phyloP scores from a whole-genome alignment of 495 filamentous ascomycete species.

The Aspergillus steynii region DNA sequence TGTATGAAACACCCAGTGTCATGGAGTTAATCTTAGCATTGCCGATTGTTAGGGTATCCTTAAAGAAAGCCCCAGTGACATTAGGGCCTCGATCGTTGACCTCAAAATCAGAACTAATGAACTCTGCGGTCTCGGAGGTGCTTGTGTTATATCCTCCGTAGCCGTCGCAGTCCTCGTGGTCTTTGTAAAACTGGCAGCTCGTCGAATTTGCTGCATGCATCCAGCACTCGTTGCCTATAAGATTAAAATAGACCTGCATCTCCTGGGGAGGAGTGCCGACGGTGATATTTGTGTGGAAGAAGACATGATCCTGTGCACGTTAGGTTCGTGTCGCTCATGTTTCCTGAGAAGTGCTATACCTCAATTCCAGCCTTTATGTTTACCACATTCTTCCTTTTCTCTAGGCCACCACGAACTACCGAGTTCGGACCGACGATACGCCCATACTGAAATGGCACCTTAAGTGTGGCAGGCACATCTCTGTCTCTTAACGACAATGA shows the following conservation, averaged over 20 bases:
- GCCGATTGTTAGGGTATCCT: not conserved
- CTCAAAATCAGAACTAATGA: not conserved
- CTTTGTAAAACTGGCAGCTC: not conserved
- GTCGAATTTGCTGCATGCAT: not conserved
- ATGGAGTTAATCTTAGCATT: not conserved
- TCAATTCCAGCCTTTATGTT: not conserved
- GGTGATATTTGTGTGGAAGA: not conserved
- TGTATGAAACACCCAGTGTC: not conserved
- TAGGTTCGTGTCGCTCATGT: not conserved
- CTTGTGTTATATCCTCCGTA: not conserved
- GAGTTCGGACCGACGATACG: not conserved
- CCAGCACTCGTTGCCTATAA: not conserved
- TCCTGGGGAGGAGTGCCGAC: conserved; percentile 1
- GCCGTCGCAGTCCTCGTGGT: not conserved
- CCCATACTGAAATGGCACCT: not conserved
- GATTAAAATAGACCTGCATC: not conserved
- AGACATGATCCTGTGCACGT: not conserved
- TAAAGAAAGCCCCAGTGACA: not conserved
- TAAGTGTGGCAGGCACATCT: not conserved
- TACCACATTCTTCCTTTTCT: not conserved
- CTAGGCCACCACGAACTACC: no score
- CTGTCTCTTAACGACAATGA: not conserved
- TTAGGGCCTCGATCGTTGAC: not conserved
- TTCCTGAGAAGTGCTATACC: not conserved
- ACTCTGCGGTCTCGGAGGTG: not conserved